Base-by-base conservation (phyloP, 2,329 filamentous ascomycete species). In the Pseudogymnoascus sp. region DNA sequence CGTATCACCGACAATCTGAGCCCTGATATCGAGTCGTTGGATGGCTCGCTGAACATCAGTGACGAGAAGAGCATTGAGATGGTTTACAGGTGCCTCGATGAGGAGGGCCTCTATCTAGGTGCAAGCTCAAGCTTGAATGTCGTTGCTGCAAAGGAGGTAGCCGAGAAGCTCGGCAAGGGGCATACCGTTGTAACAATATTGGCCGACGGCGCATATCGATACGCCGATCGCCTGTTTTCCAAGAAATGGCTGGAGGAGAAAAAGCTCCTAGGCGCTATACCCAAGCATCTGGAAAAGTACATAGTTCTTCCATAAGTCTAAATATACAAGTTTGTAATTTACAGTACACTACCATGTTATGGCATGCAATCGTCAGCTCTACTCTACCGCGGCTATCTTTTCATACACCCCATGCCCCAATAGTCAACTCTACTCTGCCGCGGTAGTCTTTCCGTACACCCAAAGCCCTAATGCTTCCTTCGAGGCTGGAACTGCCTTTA, bases 61-160 rank as follows among this genome's bases (percentile, higher is more conserved):
- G 95, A 99, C 74, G 92, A 95, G 79, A 93, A 96, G 84, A 96
- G 88, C 71, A 93, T 99, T 69, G 91, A 90, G 77, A 98, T 97
- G 95, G 91, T 99, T 50, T 99, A 98, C 79, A 82, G 93, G 67
- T 96, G 93, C 73, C 80, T 99, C 66, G 93, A 98, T 72, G 92
- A 98, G 77, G 95, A 99, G 75, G 95, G 95, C 1, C 78, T 99
- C 61, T 99, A 99, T 75, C 82, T 99, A 1, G 95, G 95, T 66
- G 95, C 95, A 38, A 96, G 91, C 78, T 96, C 91, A 24, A 90
- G 91, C 64, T 80, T 99, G 71, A 99, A 99, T 74, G 95, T 99
- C 12, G 95, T 93, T 6, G 95, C 95, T 1, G 95, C 95, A 14
- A 91, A 93, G 78, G 91, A 98, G 77, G 89, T 97, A 31, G 95